Evolutionary conservation across 2,329 filamentous ascomycete species (phyloP), one percentile per base, ranked within the genome.

Genomic region (Coniochaeta hoffmannii): DNA sequence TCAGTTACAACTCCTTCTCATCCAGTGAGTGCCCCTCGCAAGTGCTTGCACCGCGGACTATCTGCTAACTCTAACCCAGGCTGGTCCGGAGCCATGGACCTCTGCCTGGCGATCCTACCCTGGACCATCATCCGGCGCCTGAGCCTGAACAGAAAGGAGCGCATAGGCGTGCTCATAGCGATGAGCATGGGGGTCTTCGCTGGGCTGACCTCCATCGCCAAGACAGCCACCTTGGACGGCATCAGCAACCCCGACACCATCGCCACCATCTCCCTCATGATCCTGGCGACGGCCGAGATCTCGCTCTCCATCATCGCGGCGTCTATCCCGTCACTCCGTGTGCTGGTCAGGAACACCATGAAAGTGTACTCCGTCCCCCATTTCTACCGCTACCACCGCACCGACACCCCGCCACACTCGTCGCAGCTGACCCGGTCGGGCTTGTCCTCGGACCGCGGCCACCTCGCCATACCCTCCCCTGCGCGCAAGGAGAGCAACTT

Each of bases 121-220:
- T 66, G 64, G 65, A 63, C 59, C 34, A 64, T 68, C 19, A 59
- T 69, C 17, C 59, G 62, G 61, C 59, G 63, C 0, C 59, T 68
- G 34, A 56, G 60, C 9, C 66, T 68, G 63, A 65, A 60, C 49
- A 62, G 55, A 24, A 63, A 62, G 26, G 66, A 69, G 44, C 64
- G 64, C 32, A 50, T 69, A 4, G 65, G 66, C 14, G 64, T 67
- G 3, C 61, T 63, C 6, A 55, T 62, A 2, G 67, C 66, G 17
- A 69, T 69, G 66, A 66, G 66, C 55, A 66, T 69, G 54, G 67
- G 67, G 2, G 32, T 69, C 17, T 62, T 68, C 60, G 63, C 64
- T 22, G 62, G 61, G 1, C 58, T 57, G 1, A 62, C 63, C 3
- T 60, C 64, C 32, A 55, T 65, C 11, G 58, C 63, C 24, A 68